Evolutionary conservation across 768 basidiomycete genomes (phyloP).

Genomic region (Cyclocybe cylindracea): DNA sequence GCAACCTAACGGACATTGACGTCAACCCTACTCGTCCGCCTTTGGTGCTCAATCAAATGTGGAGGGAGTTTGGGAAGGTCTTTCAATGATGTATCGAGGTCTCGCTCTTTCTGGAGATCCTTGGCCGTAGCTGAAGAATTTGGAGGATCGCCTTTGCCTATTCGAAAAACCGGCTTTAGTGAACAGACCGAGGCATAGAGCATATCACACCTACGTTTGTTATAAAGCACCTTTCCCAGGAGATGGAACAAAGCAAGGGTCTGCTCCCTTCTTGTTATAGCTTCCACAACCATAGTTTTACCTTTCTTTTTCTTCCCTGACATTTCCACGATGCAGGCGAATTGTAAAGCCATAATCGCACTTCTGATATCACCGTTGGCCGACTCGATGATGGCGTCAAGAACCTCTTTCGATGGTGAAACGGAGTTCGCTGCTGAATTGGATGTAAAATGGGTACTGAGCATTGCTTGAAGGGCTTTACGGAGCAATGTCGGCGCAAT

Average conservation of each 20-base stretch:
- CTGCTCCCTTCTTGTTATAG: constrained; percentile 81
- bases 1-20: constrained; percentile 55
- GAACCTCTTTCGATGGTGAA: constrained; percentile 59
- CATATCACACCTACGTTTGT: constrained; percentile 69
- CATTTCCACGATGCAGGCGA: constrained; percentile 59
- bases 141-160: constrained; percentile 78
- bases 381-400: constrained; percentile 77
- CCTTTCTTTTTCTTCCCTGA: constrained; percentile 35
- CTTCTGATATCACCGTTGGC: constrained; percentile 91
- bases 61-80: constrained; percentile 59
- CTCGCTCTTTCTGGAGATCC: constrained; percentile 63
- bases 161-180: constrained; percentile 4
- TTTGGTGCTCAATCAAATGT: constrained; percentile 60
- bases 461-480: constrained; percentile 69
- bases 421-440: constrained; percentile 20
- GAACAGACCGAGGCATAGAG: not conserved
- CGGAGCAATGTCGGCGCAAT: constrained; percentile 85
- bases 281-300: constrained; percentile 55
- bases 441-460: constrained; percentile 47
- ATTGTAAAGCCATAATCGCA: constrained; percentile 92
- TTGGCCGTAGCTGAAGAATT: constrained; percentile 54
- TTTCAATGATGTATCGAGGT: constrained; percentile 52
- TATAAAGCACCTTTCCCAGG: constrained; percentile 91
- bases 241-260: constrained; percentile 89
- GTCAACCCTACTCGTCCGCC: constrained; percentile 73